Base-by-base conservation (phyloP, 2,329 filamentous ascomycete species). In the Juglanconis juglandina region DNA sequence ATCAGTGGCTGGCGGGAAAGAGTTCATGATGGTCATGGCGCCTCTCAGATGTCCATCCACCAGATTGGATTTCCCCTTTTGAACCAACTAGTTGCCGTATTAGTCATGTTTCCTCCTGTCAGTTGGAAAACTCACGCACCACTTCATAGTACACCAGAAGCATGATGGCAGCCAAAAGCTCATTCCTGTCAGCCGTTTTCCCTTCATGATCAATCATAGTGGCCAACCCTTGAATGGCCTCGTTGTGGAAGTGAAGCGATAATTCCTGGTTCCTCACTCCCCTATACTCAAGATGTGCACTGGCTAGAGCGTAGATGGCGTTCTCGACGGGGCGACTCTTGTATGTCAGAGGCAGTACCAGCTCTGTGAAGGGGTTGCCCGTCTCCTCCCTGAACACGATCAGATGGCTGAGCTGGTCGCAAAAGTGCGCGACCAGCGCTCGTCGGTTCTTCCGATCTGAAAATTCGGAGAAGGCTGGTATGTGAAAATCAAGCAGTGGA, bases 251-350 rank as follows among this genome's bases (percentile, higher is more conserved):
- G 62, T 79, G 79, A 1, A 86, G 71, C 41, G 84, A 85, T 65
- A 80, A 82, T 65, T 87, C 83, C 24, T 73, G 70, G 30, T 79
- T 81, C 33, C 79, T 73, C 5, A 84, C 74, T 2, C 82, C 82
- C 33, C 83, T 75, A 53, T 84, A 91, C 65, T 94, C 89, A 60
- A 96, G 77, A 70, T 96, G 95, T 61, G 92, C 94, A 59, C 89
- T 90, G 0, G 91, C 86, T 7, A 97, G 77, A 0, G 92, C 92
- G 61, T 91, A 92, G 62, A 97, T 89, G 9, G 92, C 91, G 69
- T 95, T 91, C 72, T 90, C 89, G 4, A 96, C 81, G 1, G 84
- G 80, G 0, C 76, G 75, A 67, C 82, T 85, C 48, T 70, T 75
- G 53, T 80, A 76, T 3, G 82, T 84, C 44, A 88, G 74, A 2